Evolutionary conservation across 1,139 yeast species (phyloP).

Genomic region (Sugiyamaella xylanicola): DNA sequence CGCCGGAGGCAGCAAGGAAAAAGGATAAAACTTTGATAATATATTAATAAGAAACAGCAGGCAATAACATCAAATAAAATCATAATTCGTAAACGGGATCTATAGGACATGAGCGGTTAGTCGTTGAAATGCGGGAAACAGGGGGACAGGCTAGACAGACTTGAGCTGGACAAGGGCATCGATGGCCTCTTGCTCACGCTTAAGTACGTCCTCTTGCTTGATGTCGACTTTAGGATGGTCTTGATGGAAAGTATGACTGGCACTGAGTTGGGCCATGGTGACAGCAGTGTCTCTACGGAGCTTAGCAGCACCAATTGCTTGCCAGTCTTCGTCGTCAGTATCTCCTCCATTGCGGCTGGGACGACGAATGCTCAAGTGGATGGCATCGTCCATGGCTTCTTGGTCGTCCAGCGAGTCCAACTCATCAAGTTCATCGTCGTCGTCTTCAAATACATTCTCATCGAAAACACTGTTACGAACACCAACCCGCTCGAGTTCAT

Average conservation of each 20-base stretch:
- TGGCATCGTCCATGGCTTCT: slow-evolving; percentile 22
- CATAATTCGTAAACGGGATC: slow-evolving; percentile 15
- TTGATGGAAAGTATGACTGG: neutral
- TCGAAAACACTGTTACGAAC: slow-evolving; percentile 19
- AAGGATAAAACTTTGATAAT: too few relatives aligned
- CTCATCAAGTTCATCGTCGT: slow-evolving; percentile 43
- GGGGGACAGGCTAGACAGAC: slow-evolving; percentile 20
- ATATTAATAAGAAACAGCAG: too few relatives aligned
- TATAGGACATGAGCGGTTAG: neutral
- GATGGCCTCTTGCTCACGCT: slow-evolving; percentile 44
- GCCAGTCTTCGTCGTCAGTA: slow-evolving; percentile 97
- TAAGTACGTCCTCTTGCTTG: slow-evolving; percentile 17
- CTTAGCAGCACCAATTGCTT: slow-evolving; percentile 72
- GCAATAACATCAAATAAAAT: neutral
- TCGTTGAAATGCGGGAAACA: neutral
- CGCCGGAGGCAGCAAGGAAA: slow-evolving; percentile 1
- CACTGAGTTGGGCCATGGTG: neutral
- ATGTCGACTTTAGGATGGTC: neutral
- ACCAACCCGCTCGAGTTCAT: slow-evolving; percentile 15
- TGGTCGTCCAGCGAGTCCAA: slow-evolving; percentile 29
- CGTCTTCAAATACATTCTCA: slow-evolving; percentile 39
- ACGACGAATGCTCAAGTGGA: slow-evolving; percentile 18
- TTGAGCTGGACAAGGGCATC: slow-evolving; percentile 44
- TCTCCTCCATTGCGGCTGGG: slow-evolving; percentile 40
- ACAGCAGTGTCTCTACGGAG: slow-evolving; percentile 32